A percentile compares a stretch with the other conserved stretches of the same genome.
phyloP scores from a whole-genome alignment of 2,329 filamentous ascomycete genomes.

The Phaeophleospora eucalypticola region DNA sequence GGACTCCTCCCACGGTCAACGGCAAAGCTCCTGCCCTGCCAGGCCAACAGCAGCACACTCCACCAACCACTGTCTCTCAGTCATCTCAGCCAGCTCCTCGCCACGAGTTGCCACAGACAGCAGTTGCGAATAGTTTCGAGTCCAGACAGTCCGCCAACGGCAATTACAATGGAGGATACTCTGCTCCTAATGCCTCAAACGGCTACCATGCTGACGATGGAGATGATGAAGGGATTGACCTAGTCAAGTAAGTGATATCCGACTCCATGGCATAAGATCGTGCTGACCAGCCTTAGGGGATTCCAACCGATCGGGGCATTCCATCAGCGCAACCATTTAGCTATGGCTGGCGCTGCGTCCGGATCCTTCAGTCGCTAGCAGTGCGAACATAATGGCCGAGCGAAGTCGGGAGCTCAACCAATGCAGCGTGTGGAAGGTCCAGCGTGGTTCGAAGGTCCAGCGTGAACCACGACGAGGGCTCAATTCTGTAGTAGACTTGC shows the following conservation, averaged over 20 bases:
- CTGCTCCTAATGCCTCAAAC: constrained; percentile 10
- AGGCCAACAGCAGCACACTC: constrained; percentile 22
- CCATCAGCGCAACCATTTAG: constrained; percentile 36
- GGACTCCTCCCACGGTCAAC: constrained; percentile 18
- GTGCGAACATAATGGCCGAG: background rate
- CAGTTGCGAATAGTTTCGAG: constrained; percentile 20
- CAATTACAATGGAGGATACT: constrained; percentile 6
- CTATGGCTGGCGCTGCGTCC: constrained; percentile 20
- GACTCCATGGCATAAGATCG: background rate
- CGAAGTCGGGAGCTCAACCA: background rate
- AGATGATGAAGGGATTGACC: constrained; percentile 46
- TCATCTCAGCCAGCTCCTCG: constrained; percentile 14
- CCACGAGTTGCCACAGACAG: constrained; percentile 19
- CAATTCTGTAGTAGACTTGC: too few species aligned
- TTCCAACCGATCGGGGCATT: constrained; percentile 49
- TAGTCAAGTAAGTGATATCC: constrained; percentile 42
- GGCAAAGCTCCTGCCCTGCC: constrained; percentile 10
- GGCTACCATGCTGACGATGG: constrained; percentile 38
- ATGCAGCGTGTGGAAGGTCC: background rate
- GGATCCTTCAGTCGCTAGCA: constrained; percentile 21
- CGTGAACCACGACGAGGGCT: too few species aligned
- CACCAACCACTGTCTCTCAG: constrained; percentile 21
- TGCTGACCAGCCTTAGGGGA: constrained; percentile 34
- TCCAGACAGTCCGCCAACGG: constrained; percentile 12
- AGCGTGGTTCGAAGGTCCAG: too few species aligned